A percentile compares a stretch with the other conserved stretches of the same genome.
phyloP scores from a whole-genome alignment of 2,329 filamentous ascomycete species.

The Exophiala mesophila region DNA sequence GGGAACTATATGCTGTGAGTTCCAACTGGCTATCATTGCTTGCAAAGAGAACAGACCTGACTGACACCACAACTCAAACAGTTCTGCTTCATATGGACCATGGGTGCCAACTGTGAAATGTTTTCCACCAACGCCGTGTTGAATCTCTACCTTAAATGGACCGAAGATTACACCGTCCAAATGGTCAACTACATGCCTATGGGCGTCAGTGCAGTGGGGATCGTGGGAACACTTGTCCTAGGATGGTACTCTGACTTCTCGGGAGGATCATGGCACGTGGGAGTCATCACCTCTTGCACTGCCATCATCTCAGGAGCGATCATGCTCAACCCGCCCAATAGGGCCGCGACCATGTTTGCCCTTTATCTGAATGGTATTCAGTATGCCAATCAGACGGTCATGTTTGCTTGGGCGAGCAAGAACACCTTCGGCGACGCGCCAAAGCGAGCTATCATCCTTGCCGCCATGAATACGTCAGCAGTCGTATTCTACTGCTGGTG shows the following conservation, averaged over 20 bases:
- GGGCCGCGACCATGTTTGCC: constrained; percentile 7
- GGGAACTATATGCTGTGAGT: too few species aligned
- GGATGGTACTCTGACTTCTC: constrained; percentile 16
- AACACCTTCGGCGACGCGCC: constrained; percentile 9
- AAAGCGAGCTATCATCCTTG: constrained; percentile 9
- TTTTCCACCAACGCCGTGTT: constrained; percentile 13
- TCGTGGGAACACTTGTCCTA: constrained; percentile 10
- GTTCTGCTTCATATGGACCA: constrained; percentile 1
- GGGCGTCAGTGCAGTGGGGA: constrained; percentile 7
- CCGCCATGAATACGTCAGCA: constrained; percentile 15
- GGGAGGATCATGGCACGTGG: constrained; percentile 11
- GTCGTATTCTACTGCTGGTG: constrained; percentile 13
- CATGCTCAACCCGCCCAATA: constrained; percentile 11
- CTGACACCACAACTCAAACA: too few species aligned
- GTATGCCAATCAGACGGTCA: constrained; percentile 12
- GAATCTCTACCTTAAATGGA: constrained; percentile 10
- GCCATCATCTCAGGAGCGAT: constrained; percentile 15
- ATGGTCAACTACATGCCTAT: constrained; percentile 16
- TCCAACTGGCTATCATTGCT: too few species aligned
- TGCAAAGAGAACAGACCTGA: too few species aligned
- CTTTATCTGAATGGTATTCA: constrained; percentile 14
- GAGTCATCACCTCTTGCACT: constrained; percentile 9
- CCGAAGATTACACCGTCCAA: constrained; percentile 5
- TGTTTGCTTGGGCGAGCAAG: constrained; percentile 17
- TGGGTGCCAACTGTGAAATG: constrained; percentile 42